phyloP scores from a whole-genome alignment of 83 land plant genomes.

The Larix sibirica region DNA sequence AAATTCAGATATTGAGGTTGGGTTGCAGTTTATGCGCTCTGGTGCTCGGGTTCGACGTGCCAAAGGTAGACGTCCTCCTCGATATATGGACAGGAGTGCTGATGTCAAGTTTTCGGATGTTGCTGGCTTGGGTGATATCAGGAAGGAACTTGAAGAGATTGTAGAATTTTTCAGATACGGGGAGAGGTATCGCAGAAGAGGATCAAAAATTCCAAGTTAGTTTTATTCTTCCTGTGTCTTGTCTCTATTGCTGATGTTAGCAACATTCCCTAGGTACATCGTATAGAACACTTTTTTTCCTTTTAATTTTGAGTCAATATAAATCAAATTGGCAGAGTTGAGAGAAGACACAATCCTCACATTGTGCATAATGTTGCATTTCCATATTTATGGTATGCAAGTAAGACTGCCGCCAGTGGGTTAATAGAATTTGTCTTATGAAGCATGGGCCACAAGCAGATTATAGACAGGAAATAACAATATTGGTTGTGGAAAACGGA shows the following conservation, averaged over 20 bases:
- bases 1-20: conserved; percentile 75
- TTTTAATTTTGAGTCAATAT: not conserved
- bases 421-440: not conserved
- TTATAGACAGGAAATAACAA: too few species aligned
- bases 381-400: not conserved
- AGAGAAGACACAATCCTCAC: not conserved
- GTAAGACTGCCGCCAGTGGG: not conserved
- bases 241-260: not conserved
- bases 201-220: conserved; percentile 91
- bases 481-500: too few species aligned
- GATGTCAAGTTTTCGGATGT: conserved; percentile 96
- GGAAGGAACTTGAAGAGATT: conserved; percentile 94
- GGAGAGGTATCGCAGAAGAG: conserved; percentile 87
- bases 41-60: conserved; percentile 87
- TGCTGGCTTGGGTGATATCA: conserved; percentile 93
- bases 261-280: not conserved
- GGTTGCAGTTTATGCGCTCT: conserved; percentile 83
- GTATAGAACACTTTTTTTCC: not conserved
- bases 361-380: not conserved
- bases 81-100: conserved; percentile 74
- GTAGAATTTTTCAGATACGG: conserved; percentile 92
- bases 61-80: conserved; percentile 36
- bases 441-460: too few species aligned
- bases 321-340: not conserved
- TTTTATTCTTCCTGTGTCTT: not conserved